Evolutionary conservation across 495 filamentous ascomycete species (phyloP).

Genomic region (Amphirosellinia nigrospora): DNA sequence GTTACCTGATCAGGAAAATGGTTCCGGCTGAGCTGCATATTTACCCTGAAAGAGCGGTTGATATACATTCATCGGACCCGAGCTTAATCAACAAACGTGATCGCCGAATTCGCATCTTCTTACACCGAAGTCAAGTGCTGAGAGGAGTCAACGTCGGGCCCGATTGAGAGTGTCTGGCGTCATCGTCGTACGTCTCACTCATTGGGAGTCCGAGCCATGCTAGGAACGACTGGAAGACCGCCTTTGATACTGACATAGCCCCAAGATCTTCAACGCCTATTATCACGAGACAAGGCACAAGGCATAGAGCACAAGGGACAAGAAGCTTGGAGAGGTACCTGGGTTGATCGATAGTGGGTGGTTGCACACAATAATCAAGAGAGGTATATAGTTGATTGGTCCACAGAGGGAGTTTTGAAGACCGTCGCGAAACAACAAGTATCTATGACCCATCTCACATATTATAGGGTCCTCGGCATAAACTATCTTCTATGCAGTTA

Average conservation of each 20-base stretch:
- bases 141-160: background rate
- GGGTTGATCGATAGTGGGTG: no score
- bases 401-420: no score
- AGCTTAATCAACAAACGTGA: background rate
- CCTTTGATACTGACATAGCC: background rate
- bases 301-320: no score
- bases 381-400: no score
- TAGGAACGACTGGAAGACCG: background rate
- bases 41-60: background rate
- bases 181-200: background rate
- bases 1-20: background rate
- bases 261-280: no score
- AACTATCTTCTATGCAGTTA: background rate
- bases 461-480: no score
- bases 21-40: background rate
- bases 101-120: constrained; percentile 8
- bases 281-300: no score
- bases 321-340: no score
- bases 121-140: background rate
- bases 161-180: background rate
- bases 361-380: no score
- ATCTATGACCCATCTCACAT: no score
- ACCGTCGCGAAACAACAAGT: no score
- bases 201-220: no score
- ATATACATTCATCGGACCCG: background rate